A percentile compares a stretch with the other conserved stretches of the same genome.
Conservation (phyloP, 495 filamentous ascomycete genomes). For the Corynascus novoguineensis region DNA sequence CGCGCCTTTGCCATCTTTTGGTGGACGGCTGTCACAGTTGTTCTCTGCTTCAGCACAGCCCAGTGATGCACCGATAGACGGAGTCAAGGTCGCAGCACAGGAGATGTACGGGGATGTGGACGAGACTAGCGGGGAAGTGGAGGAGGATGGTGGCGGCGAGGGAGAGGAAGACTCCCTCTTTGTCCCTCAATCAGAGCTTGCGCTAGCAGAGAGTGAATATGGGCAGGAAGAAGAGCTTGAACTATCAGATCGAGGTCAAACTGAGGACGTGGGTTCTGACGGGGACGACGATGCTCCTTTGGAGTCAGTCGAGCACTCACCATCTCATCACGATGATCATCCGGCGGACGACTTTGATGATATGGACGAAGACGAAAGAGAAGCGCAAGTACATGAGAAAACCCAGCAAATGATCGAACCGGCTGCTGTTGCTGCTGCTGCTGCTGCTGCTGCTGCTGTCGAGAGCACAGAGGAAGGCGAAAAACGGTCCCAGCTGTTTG, state of each 20-base stretch:
- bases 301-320: slow-evolving; percentile 9
- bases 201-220: background rate
- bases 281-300: slow-evolving; percentile 10
- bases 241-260: background rate
- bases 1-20: slow-evolving; percentile 46
- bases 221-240: background rate
- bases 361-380: slow-evolving; percentile 45
- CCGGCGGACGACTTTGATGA: slow-evolving; percentile 25
- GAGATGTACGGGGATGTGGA: slow-evolving; percentile 22
- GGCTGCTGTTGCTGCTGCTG: slow-evolving; percentile 44
- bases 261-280: slow-evolving; percentile 12
- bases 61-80: slow-evolving; percentile 27
- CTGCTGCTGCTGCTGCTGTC: slow-evolving; percentile 43
- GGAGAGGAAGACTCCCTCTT: slow-evolving; percentile 25
- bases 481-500: slow-evolving; percentile 58
- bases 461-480: slow-evolving; percentile 47
- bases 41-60: slow-evolving; percentile 64
- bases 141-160: slow-evolving; percentile 24
- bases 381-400: slow-evolving; percentile 60
- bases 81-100: slow-evolving; percentile 23
- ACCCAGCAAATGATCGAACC: slow-evolving; percentile 45
- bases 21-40: slow-evolving; percentile 57
- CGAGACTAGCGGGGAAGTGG: slow-evolving; percentile 17
- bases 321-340: slow-evolving; percentile 19
- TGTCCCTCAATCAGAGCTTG: slow-evolving; percentile 13